Evolutionary conservation across 1,284 basidiomycete genomes (phyloP).

Genomic region (Puccinia hordei): DNA sequence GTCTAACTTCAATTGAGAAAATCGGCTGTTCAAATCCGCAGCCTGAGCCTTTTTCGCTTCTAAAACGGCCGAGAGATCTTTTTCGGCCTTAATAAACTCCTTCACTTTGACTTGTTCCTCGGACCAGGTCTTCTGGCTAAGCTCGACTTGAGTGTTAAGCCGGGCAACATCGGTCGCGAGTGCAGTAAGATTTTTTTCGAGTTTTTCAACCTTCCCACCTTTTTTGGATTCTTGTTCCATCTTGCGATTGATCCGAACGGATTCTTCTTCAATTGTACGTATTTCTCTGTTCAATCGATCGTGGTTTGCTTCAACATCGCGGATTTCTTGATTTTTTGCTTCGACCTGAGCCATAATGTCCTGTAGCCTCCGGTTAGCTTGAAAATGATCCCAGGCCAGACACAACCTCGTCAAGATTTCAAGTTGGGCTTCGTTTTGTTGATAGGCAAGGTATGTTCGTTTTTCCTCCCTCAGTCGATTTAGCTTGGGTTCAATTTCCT

Average conservation of each 20-base stretch:
- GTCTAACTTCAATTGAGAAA: constrained; percentile 68
- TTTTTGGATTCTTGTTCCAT: constrained; percentile 65
- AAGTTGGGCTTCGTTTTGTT: constrained; percentile 84
- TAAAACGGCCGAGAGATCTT: constrained; percentile 60
- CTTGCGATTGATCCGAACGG: constrained; percentile 6
- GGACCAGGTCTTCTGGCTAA: constrained; percentile 73
- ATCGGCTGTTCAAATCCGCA: constrained; percentile 66
- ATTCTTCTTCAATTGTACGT: constrained; percentile 64
- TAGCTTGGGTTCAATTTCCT: constrained; percentile 94
- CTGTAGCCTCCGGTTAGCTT: constrained; percentile 65
- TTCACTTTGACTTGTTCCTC: constrained; percentile 75
- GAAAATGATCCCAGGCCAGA: constrained; percentile 85
- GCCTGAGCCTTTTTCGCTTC: constrained; percentile 65
- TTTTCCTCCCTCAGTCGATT: constrained; percentile 89
- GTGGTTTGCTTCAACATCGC: constrained; percentile 20
- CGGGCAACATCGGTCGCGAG: constrained; percentile 85
- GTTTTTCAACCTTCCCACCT: constrained; percentile 75
- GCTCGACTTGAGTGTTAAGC: constrained; percentile 80
- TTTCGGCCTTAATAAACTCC: constrained; percentile 66
- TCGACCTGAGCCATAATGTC: constrained; percentile 52
- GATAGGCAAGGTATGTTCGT: constrained; percentile 83
- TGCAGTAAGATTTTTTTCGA: constrained; percentile 76
- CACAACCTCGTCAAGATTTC: constrained; percentile 83
- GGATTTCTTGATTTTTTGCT: constrained; percentile 52
- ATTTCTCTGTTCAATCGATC: constrained; percentile 56